These are phyloP conservation scores for Linnemannia exigua DNA, from an alignment of 192 early-diverging fungal genomes.

Conservation along the genomic window DNA sequence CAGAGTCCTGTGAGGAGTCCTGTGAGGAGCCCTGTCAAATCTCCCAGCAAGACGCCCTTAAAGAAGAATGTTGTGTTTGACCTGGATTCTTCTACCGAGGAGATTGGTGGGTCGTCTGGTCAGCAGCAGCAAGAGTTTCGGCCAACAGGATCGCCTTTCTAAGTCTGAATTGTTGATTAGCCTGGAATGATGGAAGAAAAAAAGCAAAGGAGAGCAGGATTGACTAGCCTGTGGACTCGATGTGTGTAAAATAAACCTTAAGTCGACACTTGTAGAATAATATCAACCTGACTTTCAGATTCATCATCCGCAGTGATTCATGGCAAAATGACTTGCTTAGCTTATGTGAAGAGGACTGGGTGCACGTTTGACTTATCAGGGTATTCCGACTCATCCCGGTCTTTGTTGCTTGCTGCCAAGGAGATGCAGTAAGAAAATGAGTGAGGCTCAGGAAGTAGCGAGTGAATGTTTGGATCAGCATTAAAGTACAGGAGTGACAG, in stretches of 20 bases:
- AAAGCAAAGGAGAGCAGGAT: neutral
- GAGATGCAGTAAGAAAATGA: too few species aligned
- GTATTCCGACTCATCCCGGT: too few species aligned
- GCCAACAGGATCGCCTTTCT: too few species aligned
- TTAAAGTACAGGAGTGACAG: too few species aligned
- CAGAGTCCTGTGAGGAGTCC: constrained; percentile 9
- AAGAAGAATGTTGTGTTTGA: constrained; percentile 40
- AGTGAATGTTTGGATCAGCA: too few species aligned
- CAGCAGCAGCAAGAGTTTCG: neutral
- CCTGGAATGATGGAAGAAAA: neutral
- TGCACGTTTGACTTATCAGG: too few species aligned
- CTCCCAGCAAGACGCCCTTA: neutral
- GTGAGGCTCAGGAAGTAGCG: too few species aligned
- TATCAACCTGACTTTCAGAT: too few species aligned
- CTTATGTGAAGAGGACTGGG: too few species aligned
- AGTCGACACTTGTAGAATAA: neutral
- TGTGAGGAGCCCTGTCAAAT: neutral
- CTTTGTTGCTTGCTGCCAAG: too few species aligned
- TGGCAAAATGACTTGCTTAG: too few species aligned
- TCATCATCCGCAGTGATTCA: too few species aligned
- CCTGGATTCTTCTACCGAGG: constrained; percentile 3
- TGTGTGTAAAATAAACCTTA: neutral
- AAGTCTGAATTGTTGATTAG: neutral
- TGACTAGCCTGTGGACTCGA: neutral
- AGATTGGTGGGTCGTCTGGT: neutral